phyloP scores from a whole-genome alignment of 495 filamentous ascomycete species.

The Neurospora hispaniola region DNA sequence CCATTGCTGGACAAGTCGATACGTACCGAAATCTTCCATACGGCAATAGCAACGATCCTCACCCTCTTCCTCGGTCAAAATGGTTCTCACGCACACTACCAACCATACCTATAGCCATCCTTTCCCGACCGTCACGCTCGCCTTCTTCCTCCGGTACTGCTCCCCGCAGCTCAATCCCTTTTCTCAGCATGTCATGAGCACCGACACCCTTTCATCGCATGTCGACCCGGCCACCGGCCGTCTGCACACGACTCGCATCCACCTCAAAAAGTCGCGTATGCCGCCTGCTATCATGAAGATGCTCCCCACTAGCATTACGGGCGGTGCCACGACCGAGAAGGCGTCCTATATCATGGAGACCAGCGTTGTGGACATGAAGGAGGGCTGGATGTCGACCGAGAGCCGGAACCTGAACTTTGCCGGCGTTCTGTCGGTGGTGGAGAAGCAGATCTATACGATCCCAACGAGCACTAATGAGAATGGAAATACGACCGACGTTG shows the following conservation, averaged over 20 bases:
- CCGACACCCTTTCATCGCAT: constrained; percentile 83
- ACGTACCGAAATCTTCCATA: background rate
- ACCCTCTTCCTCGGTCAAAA: constrained; percentile 12
- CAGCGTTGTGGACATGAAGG: constrained; percentile 76
- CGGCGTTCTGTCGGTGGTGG: constrained; percentile 83
- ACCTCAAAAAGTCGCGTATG: constrained; percentile 87
- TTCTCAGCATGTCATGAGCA: constrained; percentile 86
- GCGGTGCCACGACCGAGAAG: constrained; percentile 62
- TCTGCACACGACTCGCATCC: constrained; percentile 79
- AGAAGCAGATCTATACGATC: constrained; percentile 66
- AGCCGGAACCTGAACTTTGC: constrained; percentile 83
- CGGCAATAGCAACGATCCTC: background rate
- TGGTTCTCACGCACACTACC: constrained; percentile 58
- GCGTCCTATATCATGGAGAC: constrained; percentile 86
- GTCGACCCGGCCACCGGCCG: constrained; percentile 71
- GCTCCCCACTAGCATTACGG: constrained; percentile 56
- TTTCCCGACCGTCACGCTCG: constrained; percentile 82
- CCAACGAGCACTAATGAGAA: constrained; percentile 20
- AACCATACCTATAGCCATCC: constrained; percentile 84
- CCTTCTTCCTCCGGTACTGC: constrained; percentile 98
- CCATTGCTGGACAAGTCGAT: background rate
- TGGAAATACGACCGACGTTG: constrained; percentile 64
- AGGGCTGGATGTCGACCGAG: constrained; percentile 82
- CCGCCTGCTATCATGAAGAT: constrained; percentile 74
- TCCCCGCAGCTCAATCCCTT: constrained; percentile 67